Base-by-base conservation (phyloP, 805 yeast species). In the Lachancea cidri region DNA sequence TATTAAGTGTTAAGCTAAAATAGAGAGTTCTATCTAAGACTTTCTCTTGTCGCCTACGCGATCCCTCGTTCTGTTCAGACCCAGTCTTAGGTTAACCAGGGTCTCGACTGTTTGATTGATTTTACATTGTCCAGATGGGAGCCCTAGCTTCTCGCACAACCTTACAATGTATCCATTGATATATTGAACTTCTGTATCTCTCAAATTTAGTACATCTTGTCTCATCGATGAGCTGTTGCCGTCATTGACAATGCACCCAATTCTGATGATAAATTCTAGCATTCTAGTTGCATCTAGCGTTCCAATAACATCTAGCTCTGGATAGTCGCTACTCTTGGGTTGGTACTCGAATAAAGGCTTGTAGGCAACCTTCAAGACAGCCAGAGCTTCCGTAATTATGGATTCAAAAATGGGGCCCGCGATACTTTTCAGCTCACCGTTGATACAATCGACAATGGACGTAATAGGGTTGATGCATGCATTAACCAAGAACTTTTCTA, bases 401-500 rank as follows among this genome's bases (percentile, higher is more conserved):
- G 60, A 58, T 8, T 43, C 43, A 42, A 67, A 69, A 2, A 66
- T 37, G 1, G 47, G 49, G 17, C 49, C 49, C 42, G 82, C 63
- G 6, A 74, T 70, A 1, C 60, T 65, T 47, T 76, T 86, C 2
- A 91, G 64, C 38, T 83, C 86, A 25, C 94, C 95, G 55, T 93
- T 93, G 29, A 71, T 57, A 55, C 93, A 83, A 58, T 86, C 83
- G 18, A 85, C 63, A 17, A 87, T 66, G 0, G 96, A 83, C 0
- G 96, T 84, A 20, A 83, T 66, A 0, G 96, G 84, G 55, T 93
- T 91, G 49, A 91, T 80, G 54, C 93, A 85, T 1, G 86, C 74
- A 56, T 93, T 93, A 16, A 84, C 80, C 34, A 83, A 69, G 43
- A 91, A 73, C 60, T 91, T 93, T 51, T 80, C 82, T 49, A 81